Evolutionary conservation across 1,284 basidiomycete species (phyloP).

Genomic region (Paramarasmius palmivorus): DNA sequence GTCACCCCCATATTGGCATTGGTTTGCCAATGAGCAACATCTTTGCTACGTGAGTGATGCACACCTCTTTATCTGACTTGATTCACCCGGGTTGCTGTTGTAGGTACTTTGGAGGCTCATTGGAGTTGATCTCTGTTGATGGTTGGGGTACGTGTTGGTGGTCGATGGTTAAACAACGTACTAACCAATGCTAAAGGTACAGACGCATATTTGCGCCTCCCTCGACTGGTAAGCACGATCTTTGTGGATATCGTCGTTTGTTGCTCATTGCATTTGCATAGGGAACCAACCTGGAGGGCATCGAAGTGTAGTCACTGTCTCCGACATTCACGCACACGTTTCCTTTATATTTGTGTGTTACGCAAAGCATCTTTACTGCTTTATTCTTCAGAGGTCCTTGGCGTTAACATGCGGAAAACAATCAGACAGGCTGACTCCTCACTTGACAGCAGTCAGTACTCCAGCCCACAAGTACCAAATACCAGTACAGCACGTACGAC

Average conservation of each 20-base stretch:
- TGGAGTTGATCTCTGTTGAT: conserved; percentile 81
- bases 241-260: conserved; percentile 1
- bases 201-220: conserved; percentile 79
- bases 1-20: conserved; percentile 70
- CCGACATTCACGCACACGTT: neutral
- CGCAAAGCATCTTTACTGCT: neutral
- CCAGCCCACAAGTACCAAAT: too few species aligned
- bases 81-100: neutral
- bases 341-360: neutral
- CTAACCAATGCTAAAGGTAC: conserved; percentile 51
- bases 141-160: conserved; percentile 65
- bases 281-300: conserved; percentile 84
- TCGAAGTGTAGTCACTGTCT: conserved; percentile 54
- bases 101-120: conserved; percentile 80
- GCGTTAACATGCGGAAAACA: too few species aligned
- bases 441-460: too few species aligned
- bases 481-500: too few species aligned
- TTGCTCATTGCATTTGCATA: conserved; percentile 25
- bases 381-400: neutral
- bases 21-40: conserved; percentile 87
- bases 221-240: conserved; percentile 65
- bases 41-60: conserved; percentile 64
- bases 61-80: conserved; percentile 1
- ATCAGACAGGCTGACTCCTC: too few species aligned
- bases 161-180: neutral